Percentiles rank a stretch among this genome's conserved stretches.
These are phyloP conservation scores for Talaromyces amestolkiae DNA, from an alignment of 2,329 filamentous ascomycete genomes.

Conservation along the genomic window DNA sequence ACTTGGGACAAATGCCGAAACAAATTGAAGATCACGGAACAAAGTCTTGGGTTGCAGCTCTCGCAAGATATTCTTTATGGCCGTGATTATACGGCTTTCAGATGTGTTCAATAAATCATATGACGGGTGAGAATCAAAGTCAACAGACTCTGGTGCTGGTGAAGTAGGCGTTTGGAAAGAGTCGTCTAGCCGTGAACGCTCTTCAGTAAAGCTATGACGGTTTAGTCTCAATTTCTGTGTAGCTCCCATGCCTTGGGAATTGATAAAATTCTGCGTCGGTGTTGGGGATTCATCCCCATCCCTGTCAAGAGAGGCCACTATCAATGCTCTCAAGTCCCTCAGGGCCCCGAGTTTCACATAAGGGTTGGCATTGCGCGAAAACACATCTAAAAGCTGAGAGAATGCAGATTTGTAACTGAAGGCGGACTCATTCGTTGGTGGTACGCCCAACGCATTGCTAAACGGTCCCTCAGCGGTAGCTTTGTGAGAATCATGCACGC, in stretches of 20 bases:
- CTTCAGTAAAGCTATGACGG: constrained; percentile 36
- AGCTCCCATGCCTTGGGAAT: constrained; percentile 10
- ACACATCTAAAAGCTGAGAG: constrained; percentile 73
- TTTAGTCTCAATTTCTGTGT: constrained; percentile 22
- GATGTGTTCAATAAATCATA: constrained; percentile 53
- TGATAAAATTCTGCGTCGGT: constrained; percentile 7
- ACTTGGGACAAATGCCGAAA: constrained; percentile 60
- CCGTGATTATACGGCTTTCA: constrained; percentile 61
- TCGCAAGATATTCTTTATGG: constrained; percentile 66
- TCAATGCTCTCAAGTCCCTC: constrained; percentile 77
- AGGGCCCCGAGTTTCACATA: constrained; percentile 80
- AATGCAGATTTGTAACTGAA: constrained; percentile 84
- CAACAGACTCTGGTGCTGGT: constrained; percentile 30
- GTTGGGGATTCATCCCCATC: constrained; percentile 42
- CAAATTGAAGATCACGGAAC: constrained; percentile 76
- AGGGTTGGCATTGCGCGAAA: constrained; percentile 85
- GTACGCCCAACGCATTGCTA: constrained; percentile 25
- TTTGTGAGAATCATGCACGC: not conserved
- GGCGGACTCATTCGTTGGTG: constrained; percentile 34
- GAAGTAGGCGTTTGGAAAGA: constrained; percentile 25
- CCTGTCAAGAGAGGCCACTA: constrained; percentile 69
- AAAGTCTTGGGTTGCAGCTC: constrained; percentile 73
- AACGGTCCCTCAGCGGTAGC: not conserved
- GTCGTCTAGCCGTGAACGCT: constrained; percentile 22
- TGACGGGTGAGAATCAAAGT: constrained; percentile 38